Percentiles rank a stretch among this genome's conserved stretches.
Conservation (phyloP, 139 green algal species). For the Micromonas pusilla region DNA sequence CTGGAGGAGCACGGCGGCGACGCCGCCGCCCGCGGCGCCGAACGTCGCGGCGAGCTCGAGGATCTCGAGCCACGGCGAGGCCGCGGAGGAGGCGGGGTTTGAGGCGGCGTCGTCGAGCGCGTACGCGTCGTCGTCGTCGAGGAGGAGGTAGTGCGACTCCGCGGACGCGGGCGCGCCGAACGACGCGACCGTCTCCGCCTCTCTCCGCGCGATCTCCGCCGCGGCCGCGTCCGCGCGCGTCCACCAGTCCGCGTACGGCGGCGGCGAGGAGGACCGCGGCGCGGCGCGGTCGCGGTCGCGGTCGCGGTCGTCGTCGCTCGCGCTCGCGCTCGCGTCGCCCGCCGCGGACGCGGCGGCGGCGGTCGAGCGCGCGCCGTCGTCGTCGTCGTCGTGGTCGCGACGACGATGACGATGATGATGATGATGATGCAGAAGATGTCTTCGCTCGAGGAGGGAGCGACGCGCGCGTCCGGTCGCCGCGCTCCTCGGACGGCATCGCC, state of each 20-base stretch:
- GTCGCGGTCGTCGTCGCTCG: neutral
- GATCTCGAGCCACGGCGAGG: neutral
- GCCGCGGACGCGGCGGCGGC: no score
- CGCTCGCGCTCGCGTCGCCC: neutral
- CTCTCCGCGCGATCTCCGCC: no score
- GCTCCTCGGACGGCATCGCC: no score
- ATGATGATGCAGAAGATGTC: no score
- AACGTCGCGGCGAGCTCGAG: slow-evolving; percentile 1
- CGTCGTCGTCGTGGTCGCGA: neutral
- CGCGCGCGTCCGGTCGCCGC: no score
- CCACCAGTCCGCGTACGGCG: neutral
- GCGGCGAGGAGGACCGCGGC: no score
- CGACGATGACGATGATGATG: no score
- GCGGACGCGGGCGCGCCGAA: no score
- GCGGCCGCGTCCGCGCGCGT: neutral
- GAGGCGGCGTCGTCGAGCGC: neutral
- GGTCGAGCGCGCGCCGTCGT: neutral
- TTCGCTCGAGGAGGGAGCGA: no score
- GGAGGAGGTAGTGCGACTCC: neutral
- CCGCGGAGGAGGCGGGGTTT: neutral
- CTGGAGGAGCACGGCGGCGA: neutral
- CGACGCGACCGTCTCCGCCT: no score
- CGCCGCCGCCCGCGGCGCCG: neutral
- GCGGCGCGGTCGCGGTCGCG: neutral
- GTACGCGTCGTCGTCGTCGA: neutral